phyloP scores from a whole-genome alignment of 2,329 filamentous ascomycete genomes.

The Diaporthe citrichinensis region DNA sequence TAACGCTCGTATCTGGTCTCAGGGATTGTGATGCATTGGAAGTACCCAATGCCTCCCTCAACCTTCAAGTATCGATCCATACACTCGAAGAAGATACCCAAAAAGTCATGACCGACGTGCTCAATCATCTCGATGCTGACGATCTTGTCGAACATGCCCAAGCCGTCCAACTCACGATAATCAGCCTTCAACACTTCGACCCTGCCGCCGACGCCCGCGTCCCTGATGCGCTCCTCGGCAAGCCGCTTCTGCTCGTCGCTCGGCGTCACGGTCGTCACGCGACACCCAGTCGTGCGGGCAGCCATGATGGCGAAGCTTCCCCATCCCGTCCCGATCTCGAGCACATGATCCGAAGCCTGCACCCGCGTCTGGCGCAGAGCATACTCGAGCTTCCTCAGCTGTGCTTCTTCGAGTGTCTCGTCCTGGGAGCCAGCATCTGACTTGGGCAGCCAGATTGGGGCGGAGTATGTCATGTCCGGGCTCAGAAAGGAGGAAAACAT shows the following conservation, averaged over 20 bases:
- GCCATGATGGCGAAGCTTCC: constrained; percentile 41
- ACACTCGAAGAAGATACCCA: constrained; percentile 39
- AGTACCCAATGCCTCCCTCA: constrained; percentile 38
- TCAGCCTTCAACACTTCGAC: constrained; percentile 37
- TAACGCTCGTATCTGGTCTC: constrained; percentile 39
- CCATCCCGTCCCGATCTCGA: constrained; percentile 42
- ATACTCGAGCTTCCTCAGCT: constrained; percentile 39
- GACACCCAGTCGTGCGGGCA: constrained; percentile 35
- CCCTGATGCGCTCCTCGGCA: constrained; percentile 34
- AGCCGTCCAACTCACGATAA: constrained; percentile 35
- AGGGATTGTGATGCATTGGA: constrained; percentile 41
- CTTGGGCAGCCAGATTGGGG: constrained; percentile 39
- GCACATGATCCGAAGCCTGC: constrained; percentile 35
- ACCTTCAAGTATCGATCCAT: constrained; percentile 39
- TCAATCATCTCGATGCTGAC: constrained; percentile 43
- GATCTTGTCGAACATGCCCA: constrained; percentile 37
- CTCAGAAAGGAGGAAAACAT: constrained; percentile 40
- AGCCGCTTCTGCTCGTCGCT: constrained; percentile 40
- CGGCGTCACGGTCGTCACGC: constrained; percentile 39
- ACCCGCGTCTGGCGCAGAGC: constrained; percentile 35
- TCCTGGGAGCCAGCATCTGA: constrained; percentile 20
- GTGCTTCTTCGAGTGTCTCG: constrained; percentile 41
- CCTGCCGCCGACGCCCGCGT: constrained; percentile 24
- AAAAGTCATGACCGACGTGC: constrained; percentile 39
- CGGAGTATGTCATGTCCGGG: constrained; percentile 42